These are phyloP conservation scores for Chaetomiaceae sp. DNA, from an alignment of 2,329 filamentous ascomycete genomes.

Conservation along the genomic window DNA sequence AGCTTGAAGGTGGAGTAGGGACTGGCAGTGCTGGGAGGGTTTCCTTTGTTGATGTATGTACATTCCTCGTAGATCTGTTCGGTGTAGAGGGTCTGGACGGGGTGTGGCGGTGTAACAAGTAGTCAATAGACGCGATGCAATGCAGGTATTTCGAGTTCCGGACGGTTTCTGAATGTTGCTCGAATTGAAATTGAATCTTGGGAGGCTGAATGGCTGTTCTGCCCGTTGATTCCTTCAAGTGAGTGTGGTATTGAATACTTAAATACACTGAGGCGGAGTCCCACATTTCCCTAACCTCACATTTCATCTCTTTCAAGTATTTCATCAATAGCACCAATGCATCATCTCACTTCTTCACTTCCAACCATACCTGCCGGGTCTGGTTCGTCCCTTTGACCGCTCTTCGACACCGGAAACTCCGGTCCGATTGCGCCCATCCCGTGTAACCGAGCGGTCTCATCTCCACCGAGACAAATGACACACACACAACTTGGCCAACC, in stretches of 20 bases:
- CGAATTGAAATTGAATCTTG: too few relatives aligned
- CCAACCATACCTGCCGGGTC: too few relatives aligned
- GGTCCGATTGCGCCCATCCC: too few relatives aligned
- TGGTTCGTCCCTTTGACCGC: too few relatives aligned
- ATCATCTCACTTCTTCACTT: neutral
- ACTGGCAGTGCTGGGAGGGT: neutral
- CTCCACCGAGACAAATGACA: too few relatives aligned
- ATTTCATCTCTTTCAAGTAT: neutral
- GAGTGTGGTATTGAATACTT: too few relatives aligned
- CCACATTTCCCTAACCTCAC: too few relatives aligned
- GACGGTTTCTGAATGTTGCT: too few relatives aligned
- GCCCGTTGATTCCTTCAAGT: too few relatives aligned
- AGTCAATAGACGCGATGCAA: conserved; percentile 19
- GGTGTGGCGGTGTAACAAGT: conserved; percentile 17
- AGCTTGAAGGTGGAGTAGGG: conserved; percentile 75
- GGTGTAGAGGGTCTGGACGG: conserved; percentile 1
- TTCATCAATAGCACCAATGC: neutral
- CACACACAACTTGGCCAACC: neutral
- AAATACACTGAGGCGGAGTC: too few relatives aligned
- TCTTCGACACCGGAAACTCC: too few relatives aligned
- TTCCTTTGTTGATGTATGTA: conserved; percentile 12
- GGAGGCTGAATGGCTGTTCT: too few relatives aligned
- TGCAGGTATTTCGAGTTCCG: neutral
- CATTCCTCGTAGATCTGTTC: conserved; percentile 10
- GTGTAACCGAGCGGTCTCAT: neutral